Base-by-base conservation (phyloP, 2,329 filamentous ascomycete genomes). In the Penicillium sp. region DNA sequence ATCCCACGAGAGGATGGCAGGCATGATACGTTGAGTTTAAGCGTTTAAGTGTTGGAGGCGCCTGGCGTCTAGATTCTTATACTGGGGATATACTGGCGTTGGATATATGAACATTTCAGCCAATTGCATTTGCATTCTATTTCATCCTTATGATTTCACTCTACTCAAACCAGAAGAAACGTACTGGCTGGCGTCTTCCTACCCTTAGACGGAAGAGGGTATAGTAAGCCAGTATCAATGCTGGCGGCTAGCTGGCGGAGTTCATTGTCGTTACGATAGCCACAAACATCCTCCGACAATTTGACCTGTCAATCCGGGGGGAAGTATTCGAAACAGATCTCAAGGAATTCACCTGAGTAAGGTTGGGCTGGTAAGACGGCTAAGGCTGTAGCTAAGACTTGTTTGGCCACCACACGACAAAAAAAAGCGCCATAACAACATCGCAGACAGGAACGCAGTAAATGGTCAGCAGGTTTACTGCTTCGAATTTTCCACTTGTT, bases 1-100 rank as follows among this genome's bases (percentile, higher is more conserved):
- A 62, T 19, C 59, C 58, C 38, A 60, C 58, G 8, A 59, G 60
- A 25, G 73, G 70, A 25, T 76, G 73, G 73, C 64, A 54, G 55
- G 68, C 72, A 65, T 74, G 55, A 71, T 58, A 36, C 44, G 50
- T 55, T 61, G 49, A 10, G 10, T 58, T 29, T 27, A 27, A 39
- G 36, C 36, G n/a, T 53, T 49, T 39, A 43, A 57, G 59, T 60
- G 57, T 63, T 62, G 10, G 29, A 27, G 55, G 64, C 54, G 62
- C 61, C 55, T 8, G 48, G 49, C 5, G n/a, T 29, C 17, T 55
- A 53, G 33, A 58, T 51, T 59, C 27, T 42, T 58, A 35, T 13
- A 21, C n/a, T 29, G 33, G 29, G 27, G 21, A 29, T 57, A 35
- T 48, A 36, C 19, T 33, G 55, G 55, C 53, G 55, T 57, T 53